Percentiles rank a stretch among this genome's conserved stretches.
phyloP scores from a whole-genome alignment of 768 basidiomycete genomes.

The Calocybe gangraenosa region DNA sequence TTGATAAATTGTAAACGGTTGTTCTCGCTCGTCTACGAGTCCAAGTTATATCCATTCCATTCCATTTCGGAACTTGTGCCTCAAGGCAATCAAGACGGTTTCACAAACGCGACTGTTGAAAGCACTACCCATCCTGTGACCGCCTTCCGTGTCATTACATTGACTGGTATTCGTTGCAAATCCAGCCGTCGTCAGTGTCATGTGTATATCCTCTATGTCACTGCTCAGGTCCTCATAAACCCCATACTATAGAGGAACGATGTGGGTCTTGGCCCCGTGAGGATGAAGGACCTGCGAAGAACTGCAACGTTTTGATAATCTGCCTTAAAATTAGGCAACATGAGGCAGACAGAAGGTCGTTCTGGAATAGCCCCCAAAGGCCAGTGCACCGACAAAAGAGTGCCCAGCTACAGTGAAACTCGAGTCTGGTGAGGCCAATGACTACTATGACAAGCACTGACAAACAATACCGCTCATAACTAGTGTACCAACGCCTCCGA shows the following conservation, averaged over 20 bases:
- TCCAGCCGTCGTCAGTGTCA: neutral
- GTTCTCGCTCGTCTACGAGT: too few species aligned
- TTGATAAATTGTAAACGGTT: too few species aligned
- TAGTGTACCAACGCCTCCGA: too few species aligned
- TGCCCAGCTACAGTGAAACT: too few species aligned
- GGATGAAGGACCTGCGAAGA: slow-evolving; percentile 1
- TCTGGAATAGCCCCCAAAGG: neutral
- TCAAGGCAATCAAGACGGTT: too few species aligned
- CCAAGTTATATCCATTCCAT: too few species aligned
- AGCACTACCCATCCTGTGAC: too few species aligned
- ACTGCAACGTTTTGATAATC: slow-evolving; percentile 4
- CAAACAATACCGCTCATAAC: neutral
- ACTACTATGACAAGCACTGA: neutral
- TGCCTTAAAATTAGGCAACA: slow-evolving; percentile 1
- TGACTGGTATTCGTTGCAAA: neutral
- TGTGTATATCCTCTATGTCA: slow-evolving; percentile 1
- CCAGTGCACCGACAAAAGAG: too few species aligned
- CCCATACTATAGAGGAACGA: neutral
- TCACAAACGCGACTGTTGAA: too few species aligned
- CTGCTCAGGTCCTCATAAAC: neutral
- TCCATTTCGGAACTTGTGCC: too few species aligned
- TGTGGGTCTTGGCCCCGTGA: slow-evolving; percentile 2
- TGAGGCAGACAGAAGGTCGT: neutral
- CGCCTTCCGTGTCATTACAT: too few species aligned
- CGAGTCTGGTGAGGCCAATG: neutral